phyloP scores from a whole-genome alignment of 2,329 filamentous ascomycete species.

The Raffaelea arxii region DNA sequence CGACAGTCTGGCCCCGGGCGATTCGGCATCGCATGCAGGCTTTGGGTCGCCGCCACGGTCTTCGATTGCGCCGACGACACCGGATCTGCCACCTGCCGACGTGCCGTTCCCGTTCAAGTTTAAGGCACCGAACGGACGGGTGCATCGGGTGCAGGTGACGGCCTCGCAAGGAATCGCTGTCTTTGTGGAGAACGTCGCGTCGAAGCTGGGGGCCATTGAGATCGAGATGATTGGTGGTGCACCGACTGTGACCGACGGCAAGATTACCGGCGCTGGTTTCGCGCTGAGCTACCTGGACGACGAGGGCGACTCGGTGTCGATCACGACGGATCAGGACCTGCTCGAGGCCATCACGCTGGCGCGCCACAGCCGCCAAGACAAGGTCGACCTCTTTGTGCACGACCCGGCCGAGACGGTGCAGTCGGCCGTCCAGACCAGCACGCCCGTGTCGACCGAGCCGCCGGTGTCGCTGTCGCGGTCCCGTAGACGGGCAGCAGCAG shows the following conservation, averaged over 20 bases:
- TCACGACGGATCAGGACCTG: conserved; percentile 90
- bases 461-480: conserved; percentile 7
- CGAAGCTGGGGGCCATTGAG: conserved; percentile 70
- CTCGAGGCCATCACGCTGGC: conserved; percentile 82
- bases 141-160: conserved; percentile 81
- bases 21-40: conserved; percentile 89
- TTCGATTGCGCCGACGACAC: conserved; percentile 32
- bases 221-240: conserved; percentile 74
- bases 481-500: conserved; percentile 39
- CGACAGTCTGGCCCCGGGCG: conserved; percentile 82
- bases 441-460: background rate
- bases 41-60: conserved; percentile 68
- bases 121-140: conserved; percentile 89
- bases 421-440: conserved; percentile 31
- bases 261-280: conserved; percentile 70
- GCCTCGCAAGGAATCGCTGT: conserved; percentile 72
- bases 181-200: conserved; percentile 65
- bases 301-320: conserved; percentile 91
- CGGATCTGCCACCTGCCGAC: conserved; percentile 54
- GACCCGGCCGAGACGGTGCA: conserved; percentile 83
- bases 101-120: conserved; percentile 96
- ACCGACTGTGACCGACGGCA: conserved; percentile 69
- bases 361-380: conserved; percentile 67
- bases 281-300: conserved; percentile 94
- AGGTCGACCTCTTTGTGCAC: conserved; percentile 95